Evolutionary conservation across 2,329 filamentous ascomycete species (phyloP).

Genomic region (Diplodia mutila): DNA sequence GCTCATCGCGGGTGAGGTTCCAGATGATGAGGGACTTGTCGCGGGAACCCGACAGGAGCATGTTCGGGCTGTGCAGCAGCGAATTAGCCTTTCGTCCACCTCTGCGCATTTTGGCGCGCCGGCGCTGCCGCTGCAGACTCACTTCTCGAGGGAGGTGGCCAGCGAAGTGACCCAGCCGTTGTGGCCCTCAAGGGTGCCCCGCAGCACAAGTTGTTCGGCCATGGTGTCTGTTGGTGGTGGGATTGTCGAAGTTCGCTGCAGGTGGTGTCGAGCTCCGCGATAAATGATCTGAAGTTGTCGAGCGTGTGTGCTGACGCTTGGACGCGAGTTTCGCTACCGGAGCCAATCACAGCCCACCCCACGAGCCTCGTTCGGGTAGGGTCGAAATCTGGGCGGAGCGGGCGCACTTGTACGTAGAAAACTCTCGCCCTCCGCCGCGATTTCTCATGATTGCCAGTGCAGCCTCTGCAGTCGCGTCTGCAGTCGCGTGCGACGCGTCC

Average conservation of each 20-base stretch:
- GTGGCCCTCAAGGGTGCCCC: conserved; percentile 98
- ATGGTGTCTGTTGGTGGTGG: conserved; percentile 54
- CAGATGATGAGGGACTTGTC: conserved; percentile 99
- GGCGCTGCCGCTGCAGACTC: conserved; percentile 46
- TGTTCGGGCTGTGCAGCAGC: conserved; percentile 76
- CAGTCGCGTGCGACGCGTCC: neutral
- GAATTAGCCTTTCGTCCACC: conserved; percentile 35
- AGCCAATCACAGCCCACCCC: conserved; percentile 17
- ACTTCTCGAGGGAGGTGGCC: conserved; percentile 99
- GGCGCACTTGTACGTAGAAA: neutral
- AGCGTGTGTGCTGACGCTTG: conserved; percentile 23
- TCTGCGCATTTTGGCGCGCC: conserved; percentile 25
- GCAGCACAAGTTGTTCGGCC: conserved; percentile 94
- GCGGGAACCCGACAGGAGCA: conserved; percentile 96
- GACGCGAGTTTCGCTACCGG: conserved; percentile 19
- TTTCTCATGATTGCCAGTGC: neutral
- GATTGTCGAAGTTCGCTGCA: conserved; percentile 28
- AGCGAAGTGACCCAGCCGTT: conserved; percentile 99
- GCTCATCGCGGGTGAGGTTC: conserved; percentile 99
- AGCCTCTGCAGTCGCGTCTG: neutral
- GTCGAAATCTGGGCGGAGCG: neutral
- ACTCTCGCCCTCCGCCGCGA: neutral
- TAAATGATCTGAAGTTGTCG: conserved; percentile 26
- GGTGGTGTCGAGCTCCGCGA: conserved; percentile 27
- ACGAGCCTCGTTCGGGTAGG: conserved; percentile 20